Conservation (phyloP, 257 asterid species). For the Echium plantagineum region DNA sequence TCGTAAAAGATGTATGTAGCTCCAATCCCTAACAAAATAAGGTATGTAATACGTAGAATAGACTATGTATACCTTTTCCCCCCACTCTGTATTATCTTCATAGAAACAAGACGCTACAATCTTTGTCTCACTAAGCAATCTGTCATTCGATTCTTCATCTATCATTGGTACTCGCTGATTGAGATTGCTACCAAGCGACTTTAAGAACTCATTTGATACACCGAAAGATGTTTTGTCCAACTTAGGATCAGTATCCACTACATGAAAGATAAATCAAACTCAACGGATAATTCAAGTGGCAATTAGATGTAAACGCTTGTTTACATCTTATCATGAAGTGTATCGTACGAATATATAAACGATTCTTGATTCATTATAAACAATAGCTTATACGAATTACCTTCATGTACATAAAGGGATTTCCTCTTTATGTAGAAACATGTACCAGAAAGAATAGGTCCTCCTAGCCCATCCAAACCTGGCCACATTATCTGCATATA, state of each 20-base stretch:
- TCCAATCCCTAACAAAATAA: no score
- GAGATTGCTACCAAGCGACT: conserved; percentile 17
- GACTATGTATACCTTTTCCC: conserved; percentile 22
- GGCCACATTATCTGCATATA: conserved; percentile 29
- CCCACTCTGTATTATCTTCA: conserved; percentile 41
- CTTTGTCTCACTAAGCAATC: no score
- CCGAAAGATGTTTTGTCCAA: conserved; percentile 32
- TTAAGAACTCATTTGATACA: conserved; percentile 36
- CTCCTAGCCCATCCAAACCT: conserved; percentile 42
- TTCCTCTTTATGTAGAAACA: conserved; percentile 44
- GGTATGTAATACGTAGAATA: no score
- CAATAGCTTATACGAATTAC: no score
- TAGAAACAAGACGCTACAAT: conserved; percentile 30
- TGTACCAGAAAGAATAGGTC: conserved; percentile 40
- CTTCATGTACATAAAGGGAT: conserved; percentile 26
- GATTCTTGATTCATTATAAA: no score
- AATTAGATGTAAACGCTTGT: no score
- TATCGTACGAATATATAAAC: no score
- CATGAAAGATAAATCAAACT: no score
- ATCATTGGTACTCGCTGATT: conserved; percentile 2
- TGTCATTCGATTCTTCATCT: not conserved
- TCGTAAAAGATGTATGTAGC: no score
- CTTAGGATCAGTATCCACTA: conserved; percentile 15
- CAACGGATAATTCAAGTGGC: no score
- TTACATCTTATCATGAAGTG: no score